Conservation (phyloP, 495 filamentous ascomycete genomes). For the Aspergillus ostianus region DNA sequence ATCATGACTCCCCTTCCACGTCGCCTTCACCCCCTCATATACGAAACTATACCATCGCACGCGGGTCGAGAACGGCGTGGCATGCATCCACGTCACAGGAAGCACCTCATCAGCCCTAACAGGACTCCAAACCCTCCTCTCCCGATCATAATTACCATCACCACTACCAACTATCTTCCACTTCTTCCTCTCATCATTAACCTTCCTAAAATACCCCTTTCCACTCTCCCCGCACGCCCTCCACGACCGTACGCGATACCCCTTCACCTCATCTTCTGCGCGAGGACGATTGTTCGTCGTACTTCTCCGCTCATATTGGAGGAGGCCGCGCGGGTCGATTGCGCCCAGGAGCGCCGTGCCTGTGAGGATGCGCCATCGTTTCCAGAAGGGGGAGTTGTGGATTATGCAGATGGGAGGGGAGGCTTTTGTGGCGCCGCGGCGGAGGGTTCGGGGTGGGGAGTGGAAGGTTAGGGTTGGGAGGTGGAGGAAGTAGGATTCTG, state of each 20-base stretch:
- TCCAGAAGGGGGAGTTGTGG: slow-evolving; percentile 11
- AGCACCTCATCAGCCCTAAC: slow-evolving; percentile 12
- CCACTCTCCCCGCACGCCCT: slow-evolving; percentile 18
- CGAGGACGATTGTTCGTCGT: too few species aligned
- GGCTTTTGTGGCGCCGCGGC: slow-evolving; percentile 9
- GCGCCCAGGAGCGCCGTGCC: slow-evolving; percentile 4
- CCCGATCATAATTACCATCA: background rate
- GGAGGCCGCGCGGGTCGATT: slow-evolving; percentile 18
- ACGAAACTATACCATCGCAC: slow-evolving; percentile 11
- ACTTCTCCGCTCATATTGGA: slow-evolving; percentile 10
- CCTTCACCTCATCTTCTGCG: slow-evolving; percentile 17
- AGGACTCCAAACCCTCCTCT: slow-evolving; percentile 3
- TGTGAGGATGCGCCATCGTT: slow-evolving; percentile 18
- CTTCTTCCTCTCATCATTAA: slow-evolving; percentile 8
- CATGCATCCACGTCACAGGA: slow-evolving; percentile 6
- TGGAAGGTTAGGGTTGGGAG: slow-evolving; percentile 12
- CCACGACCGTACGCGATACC: slow-evolving; percentile 21
- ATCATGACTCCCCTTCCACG: slow-evolving; percentile 20
- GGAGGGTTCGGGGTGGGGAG: slow-evolving; percentile 15
- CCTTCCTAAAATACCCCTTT: slow-evolving; percentile 11
- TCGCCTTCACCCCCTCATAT: slow-evolving; percentile 14
- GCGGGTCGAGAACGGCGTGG: slow-evolving; percentile 8
- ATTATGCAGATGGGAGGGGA: slow-evolving; percentile 16
- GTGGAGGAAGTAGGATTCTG: slow-evolving; percentile 16
- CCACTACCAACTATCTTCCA: too few species aligned